Conservation (phyloP, 331 rosid species). For the Prunus yedoensis region DNA sequence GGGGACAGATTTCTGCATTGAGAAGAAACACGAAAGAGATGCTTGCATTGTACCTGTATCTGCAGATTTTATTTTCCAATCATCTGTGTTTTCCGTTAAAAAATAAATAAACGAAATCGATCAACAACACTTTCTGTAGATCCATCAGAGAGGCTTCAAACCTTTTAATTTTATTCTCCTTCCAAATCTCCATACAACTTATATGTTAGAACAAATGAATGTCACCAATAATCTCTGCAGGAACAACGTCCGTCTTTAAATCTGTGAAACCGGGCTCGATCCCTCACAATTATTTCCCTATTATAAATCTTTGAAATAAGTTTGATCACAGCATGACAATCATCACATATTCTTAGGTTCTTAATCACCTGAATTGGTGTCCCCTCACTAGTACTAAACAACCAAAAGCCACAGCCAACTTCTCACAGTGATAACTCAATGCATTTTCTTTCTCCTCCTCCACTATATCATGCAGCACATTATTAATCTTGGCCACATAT, state of each 20-base stretch:
- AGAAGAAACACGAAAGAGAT: too few species aligned
- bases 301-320: conserved; percentile 56
- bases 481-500: conserved; percentile 58
- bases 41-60: too few species aligned
- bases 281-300: conserved; percentile 78
- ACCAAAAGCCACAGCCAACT: conserved; percentile 86
- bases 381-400: conserved; percentile 65
- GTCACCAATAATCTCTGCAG: conserved; percentile 89
- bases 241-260: conserved; percentile 77
- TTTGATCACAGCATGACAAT: conserved; percentile 77
- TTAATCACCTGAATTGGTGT: conserved; percentile 78
- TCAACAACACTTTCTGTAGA: too few species aligned
- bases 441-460: conserved; percentile 92
- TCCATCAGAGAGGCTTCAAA: not conserved
- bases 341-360: conserved; percentile 82
- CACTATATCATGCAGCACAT: conserved; percentile 90
- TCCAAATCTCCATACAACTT: not conserved
- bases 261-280: conserved; percentile 83
- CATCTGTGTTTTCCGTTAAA: too few species aligned
- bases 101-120: too few species aligned
- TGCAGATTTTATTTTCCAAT: too few species aligned
- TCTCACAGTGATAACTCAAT: conserved; percentile 77
- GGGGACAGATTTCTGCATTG: too few species aligned
- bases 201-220: not conserved
- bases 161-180: not conserved